Conservation (phyloP, 148 eudicot genomes). For the Mesembryanthemum crystallinum region DNA sequence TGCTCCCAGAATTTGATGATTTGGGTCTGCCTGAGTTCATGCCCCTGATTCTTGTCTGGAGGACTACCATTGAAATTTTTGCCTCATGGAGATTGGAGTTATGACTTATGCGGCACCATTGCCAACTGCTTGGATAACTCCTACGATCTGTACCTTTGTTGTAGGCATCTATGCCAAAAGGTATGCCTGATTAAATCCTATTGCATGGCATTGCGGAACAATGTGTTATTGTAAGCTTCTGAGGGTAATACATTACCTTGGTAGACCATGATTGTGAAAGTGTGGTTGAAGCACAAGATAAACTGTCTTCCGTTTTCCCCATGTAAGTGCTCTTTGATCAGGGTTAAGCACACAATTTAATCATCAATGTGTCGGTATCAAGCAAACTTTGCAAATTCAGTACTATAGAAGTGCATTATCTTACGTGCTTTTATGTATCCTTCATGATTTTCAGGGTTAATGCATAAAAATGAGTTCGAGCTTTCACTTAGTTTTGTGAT, state of each 20-base stretch:
- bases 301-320: not conserved
- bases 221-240: not conserved
- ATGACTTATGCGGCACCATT: not conserved
- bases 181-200: not conserved
- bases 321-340: constrained; percentile 11
- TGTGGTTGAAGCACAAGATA: not conserved
- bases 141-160: not conserved
- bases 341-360: not conserved
- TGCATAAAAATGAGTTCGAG: not conserved
- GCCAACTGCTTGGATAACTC: not conserved
- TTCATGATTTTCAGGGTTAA: not conserved
- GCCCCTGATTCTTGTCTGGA: too few species aligned
- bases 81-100: not conserved
- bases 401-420: too few species aligned
- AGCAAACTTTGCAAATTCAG: not conserved
- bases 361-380: not conserved
- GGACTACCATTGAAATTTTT: too few species aligned
- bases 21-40: too few species aligned
- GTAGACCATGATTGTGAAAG: not conserved
- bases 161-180: not conserved
- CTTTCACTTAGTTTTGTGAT: not conserved
- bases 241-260: not conserved
- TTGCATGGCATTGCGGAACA: not conserved
- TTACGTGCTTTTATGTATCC: not conserved
- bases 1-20: not conserved